Percentiles rank a stretch among this genome's conserved stretches.
phyloP scores from a whole-genome alignment of 768 basidiomycete species.

The Multifurca ochricompacta region DNA sequence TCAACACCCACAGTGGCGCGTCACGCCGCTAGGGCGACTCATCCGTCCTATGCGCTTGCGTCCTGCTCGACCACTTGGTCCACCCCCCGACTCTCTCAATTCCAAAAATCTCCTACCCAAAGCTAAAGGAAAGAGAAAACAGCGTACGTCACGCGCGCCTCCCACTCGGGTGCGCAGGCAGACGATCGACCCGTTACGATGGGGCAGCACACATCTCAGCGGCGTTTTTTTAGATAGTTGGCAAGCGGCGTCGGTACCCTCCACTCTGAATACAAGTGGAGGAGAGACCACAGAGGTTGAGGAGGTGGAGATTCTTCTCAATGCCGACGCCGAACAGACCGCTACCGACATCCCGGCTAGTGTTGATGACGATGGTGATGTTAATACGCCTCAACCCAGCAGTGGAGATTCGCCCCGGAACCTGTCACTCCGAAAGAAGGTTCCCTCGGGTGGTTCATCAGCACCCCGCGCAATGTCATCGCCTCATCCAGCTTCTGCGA shows the following conservation, averaged over 20 bases:
- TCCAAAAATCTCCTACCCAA: conserved; percentile 17
- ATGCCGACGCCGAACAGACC: neutral
- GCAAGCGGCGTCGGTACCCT: neutral
- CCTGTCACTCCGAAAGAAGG: too few relatives aligned
- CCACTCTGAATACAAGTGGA: conserved; percentile 16
- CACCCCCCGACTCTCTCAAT: conserved; percentile 9
- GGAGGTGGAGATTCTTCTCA: conserved; percentile 18
- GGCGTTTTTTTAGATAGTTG: conserved; percentile 50
- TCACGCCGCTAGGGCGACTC: conserved; percentile 57
- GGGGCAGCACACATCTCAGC: conserved; percentile 61
- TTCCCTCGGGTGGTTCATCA: too few relatives aligned
- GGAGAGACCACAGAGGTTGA: conserved; percentile 9
- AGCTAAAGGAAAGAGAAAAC: conserved; percentile 33
- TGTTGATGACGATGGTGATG: too few relatives aligned
- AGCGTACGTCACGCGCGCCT: conserved; percentile 39
- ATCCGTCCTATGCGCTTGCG: conserved; percentile 64
- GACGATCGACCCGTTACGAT: conserved; percentile 67
- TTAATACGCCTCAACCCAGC: neutral
- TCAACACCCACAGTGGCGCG: conserved; percentile 55
- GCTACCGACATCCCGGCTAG: neutral
- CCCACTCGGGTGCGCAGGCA: conserved; percentile 50
- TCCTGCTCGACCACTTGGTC: conserved; percentile 49
- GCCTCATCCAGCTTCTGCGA: neutral
- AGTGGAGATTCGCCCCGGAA: too few relatives aligned
- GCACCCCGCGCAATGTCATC: neutral